These are phyloP conservation scores for Chrysoporthe puriensis DNA, from an alignment of 2,329 filamentous ascomycete species.

Conservation along the genomic window DNA sequence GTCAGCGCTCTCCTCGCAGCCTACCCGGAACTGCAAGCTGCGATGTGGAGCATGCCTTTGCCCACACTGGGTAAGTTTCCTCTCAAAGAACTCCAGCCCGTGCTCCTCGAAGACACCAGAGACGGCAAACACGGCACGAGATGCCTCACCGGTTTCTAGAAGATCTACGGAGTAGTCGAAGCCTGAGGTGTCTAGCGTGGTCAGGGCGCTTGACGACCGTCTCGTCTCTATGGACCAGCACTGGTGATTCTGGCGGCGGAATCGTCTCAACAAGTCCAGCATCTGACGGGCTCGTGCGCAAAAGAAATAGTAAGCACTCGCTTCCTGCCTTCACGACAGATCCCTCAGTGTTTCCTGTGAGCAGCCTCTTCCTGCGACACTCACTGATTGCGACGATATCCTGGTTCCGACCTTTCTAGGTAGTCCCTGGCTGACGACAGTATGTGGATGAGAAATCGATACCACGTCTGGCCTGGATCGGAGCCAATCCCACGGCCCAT, in stretches of 20 bases:
- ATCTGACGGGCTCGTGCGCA: background rate
- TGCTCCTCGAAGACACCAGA: background rate
- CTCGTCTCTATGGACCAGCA: background rate
- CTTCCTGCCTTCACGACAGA: background rate
- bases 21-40: background rate
- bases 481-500: background rate
- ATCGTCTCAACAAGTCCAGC: background rate
- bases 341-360: background rate
- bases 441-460: background rate
- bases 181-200: background rate
- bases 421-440: background rate
- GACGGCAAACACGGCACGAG: background rate
- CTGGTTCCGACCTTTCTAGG: background rate
- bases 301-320: background rate
- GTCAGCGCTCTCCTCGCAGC: background rate
- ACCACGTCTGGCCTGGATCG: background rate
- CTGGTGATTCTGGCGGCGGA: constrained; percentile 6
- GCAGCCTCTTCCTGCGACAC: background rate
- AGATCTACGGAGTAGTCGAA: background rate
- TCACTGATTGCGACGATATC: background rate
- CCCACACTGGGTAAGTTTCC: background rate
- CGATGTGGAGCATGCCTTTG: background rate
- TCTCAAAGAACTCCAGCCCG: background rate
- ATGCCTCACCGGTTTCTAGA: background rate
- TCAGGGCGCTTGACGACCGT: background rate